Evolutionary conservation across 2,329 filamentous ascomycete species (phyloP), one percentile per base, ranked within the genome.

Genomic region (Cladosporium sp.): DNA sequence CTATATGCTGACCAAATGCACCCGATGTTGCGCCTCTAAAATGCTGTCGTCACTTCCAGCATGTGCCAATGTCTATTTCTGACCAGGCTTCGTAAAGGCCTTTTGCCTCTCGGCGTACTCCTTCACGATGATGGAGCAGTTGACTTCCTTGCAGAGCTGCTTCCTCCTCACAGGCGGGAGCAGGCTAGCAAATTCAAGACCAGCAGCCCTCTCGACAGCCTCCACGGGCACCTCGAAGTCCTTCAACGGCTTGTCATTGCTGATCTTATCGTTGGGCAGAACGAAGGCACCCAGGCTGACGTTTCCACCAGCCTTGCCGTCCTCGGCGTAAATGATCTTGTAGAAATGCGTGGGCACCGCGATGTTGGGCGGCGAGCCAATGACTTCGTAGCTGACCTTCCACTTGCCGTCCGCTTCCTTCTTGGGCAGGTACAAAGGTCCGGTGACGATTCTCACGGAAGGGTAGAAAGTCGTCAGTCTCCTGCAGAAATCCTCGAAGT

Each of bases 321-420:
- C 91, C 77, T 99, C 94, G 25, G 90, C 94, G 70, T 94, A 96
- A 67, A 99, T 94, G 70, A 99, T 91, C 80, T 99, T 99, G 84
- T 96, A 99, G 78, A 99, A 99, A 75, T 99, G 94, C 20, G 94
- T 99, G 3, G 94, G 94, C 55, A 99, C 94, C 25, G 94, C 92
- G 58, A 99, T 89, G 69, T 92, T 95, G 7, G 94, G 93, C 64
- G 94, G 94, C 72, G 82, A 88, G 39, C 94, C 94, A 67, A 99
- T 96, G 60, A 99, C 88, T 78, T 99, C 94, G 78, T 99, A 97
- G 61, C 82, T 87, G 60, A 97, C 92, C 66, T 92, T 88, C 92
- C 92, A 99, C 80, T 97, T 97, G 67, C 89, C 89, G 78, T 97
- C 94, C 59, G 76, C 76, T 65, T 96, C 91, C 61, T 87, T 84